Evolutionary conservation across 2,329 filamentous ascomycete species (phyloP).

Genomic region (Cordyceps farinosa): DNA sequence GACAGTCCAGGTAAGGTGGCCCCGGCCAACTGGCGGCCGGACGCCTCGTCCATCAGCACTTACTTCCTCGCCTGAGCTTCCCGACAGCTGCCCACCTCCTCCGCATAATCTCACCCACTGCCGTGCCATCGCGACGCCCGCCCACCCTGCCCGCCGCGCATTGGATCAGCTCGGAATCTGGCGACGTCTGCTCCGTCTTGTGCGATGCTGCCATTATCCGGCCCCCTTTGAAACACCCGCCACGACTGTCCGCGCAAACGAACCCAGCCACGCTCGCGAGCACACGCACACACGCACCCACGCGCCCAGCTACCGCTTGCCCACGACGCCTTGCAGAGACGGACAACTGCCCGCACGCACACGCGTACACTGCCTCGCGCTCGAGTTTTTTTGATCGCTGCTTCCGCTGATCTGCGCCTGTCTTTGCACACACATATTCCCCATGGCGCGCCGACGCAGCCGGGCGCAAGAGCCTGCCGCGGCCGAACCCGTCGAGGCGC

Average conservation of each 20-base stretch:
- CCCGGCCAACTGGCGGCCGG: neutral
- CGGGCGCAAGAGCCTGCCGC: slow-evolving; percentile 25
- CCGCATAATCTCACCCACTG: slow-evolving; percentile 9
- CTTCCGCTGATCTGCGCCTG: neutral
- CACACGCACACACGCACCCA: neutral
- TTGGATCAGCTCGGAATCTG: neutral
- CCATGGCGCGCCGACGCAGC: slow-evolving; percentile 37
- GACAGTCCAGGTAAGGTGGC: neutral
- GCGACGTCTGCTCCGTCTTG: neutral
- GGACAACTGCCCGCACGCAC: neutral
- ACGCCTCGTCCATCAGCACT: slow-evolving; percentile 7
- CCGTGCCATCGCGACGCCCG: slow-evolving; percentile 5
- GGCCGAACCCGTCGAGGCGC: slow-evolving; percentile 9
- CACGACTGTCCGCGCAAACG: slow-evolving; percentile 10
- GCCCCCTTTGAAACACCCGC: slow-evolving; percentile 9
- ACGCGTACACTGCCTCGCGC: slow-evolving; percentile 1
- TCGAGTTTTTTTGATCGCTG: neutral
- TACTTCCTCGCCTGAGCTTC: slow-evolving; percentile 9
- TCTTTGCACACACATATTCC: slow-evolving; percentile 21
- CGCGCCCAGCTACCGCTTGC: neutral
- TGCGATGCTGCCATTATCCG: slow-evolving; percentile 16
- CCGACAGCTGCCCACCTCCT: slow-evolving; percentile 14
- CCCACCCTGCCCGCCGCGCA: slow-evolving; percentile 7
- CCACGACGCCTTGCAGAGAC: neutral
- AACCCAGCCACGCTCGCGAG: neutral